Conservation (phyloP, 257 asterid species). For the Voacanga thouarsii region DNA sequence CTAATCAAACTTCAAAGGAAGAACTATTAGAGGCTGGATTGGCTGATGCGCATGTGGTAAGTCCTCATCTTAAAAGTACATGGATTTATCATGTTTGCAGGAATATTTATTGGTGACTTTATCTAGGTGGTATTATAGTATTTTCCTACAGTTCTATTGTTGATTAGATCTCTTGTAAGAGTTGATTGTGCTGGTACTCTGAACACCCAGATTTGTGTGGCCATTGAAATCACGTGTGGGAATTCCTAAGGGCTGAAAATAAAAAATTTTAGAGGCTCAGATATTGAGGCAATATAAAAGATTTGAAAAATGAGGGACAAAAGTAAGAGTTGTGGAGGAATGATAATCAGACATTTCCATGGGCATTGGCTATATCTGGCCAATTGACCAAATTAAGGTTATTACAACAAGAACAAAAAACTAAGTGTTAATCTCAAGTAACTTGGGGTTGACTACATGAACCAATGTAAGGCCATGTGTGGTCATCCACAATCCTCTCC, state of each 20-base stretch:
- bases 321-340: background rate
- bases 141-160: background rate
- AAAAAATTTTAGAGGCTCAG: background rate
- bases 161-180: background rate
- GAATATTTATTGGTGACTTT: background rate
- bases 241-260: background rate
- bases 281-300: background rate
- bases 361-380: background rate
- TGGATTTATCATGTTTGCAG: background rate
- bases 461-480: too few relatives aligned
- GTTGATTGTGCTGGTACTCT: background rate
- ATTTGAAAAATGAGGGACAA: background rate
- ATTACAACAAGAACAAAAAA: too few relatives aligned
- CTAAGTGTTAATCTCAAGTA: too few relatives aligned
- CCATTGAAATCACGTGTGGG: background rate
- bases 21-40: slow-evolving; percentile 74
- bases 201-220: background rate
- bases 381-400: too few relatives aligned
- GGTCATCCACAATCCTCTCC: too few relatives aligned
- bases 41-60: slow-evolving; percentile 59
- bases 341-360: background rate
- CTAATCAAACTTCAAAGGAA: slow-evolving; percentile 51
- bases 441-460: too few relatives aligned
- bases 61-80: slow-evolving; percentile 6
- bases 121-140: background rate